Evolutionary conservation across 768 basidiomycete species (phyloP).

Genomic region (Lepiota subincarnata): DNA sequence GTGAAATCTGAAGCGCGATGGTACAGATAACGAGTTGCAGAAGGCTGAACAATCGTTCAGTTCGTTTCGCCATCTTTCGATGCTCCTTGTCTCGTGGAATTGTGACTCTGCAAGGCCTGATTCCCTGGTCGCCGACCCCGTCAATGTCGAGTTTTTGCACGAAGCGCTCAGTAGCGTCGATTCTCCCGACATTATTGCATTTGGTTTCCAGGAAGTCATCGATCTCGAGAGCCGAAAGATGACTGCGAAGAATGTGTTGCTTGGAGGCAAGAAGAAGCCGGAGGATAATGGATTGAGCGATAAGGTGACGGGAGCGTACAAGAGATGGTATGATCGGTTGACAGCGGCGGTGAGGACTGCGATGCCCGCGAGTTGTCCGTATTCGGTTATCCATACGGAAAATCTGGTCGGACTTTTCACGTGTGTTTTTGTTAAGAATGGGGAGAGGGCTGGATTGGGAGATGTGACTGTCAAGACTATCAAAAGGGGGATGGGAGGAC

Average conservation of each 20-base stretch:
- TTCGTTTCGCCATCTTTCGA: constrained; percentile 69
- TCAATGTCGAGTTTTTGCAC: constrained; percentile 80
- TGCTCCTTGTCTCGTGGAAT: constrained; percentile 90
- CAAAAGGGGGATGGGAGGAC: constrained; percentile 89
- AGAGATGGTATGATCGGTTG: constrained; percentile 83
- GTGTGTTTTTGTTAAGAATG: constrained; percentile 68
- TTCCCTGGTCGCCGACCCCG: constrained; percentile 54
- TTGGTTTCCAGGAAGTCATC: constrained; percentile 95
- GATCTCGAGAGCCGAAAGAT: constrained; percentile 92
- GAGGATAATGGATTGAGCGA: constrained; percentile 60
- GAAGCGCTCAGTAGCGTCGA: constrained; percentile 70
- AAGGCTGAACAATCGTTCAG: constrained; percentile 76
- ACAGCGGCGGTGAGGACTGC: constrained; percentile 64
- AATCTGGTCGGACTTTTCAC: constrained; percentile 88
- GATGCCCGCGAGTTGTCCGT: constrained; percentile 72
- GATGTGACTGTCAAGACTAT: constrained; percentile 75
- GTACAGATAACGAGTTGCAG: constrained; percentile 67
- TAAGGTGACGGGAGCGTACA: constrained; percentile 83
- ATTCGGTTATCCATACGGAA: constrained; percentile 78
- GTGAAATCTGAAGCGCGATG: constrained; percentile 1
- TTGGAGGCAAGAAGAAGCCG: constrained; percentile 66
- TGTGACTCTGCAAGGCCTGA: constrained; percentile 85
- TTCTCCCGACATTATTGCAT: constrained; percentile 74
- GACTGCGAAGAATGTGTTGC: constrained; percentile 85
- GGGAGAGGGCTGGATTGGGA: constrained; percentile 55